Conservation (phyloP, 495 filamentous ascomycete genomes). For the Aspergillus incahuasiensis region DNA sequence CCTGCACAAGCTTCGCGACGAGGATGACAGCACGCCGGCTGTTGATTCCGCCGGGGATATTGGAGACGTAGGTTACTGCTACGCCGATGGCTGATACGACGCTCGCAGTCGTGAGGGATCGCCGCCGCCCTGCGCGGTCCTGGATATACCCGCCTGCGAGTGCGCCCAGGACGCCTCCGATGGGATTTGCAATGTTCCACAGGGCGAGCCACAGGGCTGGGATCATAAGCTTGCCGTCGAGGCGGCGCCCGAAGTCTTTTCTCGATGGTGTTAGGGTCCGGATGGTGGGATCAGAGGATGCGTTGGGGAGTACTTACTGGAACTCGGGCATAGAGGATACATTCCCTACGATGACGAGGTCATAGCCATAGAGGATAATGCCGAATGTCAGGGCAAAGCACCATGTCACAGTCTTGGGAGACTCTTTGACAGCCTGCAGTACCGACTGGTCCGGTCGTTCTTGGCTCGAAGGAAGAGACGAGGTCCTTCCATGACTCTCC, state of each 20-base stretch:
- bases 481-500: neutral
- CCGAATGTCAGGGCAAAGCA: constrained; percentile 29
- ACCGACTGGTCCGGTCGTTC: neutral
- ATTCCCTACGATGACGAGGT: constrained; percentile 44
- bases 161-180: constrained; percentile 41
- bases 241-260: constrained; percentile 29
- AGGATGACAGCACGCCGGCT: constrained; percentile 30
- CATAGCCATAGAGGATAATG: constrained; percentile 46
- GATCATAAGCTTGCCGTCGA: constrained; percentile 37
- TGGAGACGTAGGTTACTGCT: constrained; percentile 31
- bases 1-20: constrained; percentile 34
- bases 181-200: constrained; percentile 37
- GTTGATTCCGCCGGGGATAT: constrained; percentile 24
- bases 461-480: neutral
- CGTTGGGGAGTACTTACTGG: constrained; percentile 20
- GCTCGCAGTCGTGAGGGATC: constrained; percentile 29
- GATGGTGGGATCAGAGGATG: neutral
- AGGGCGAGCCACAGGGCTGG: constrained; percentile 44
- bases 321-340: constrained; percentile 44
- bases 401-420: constrained; percentile 24
- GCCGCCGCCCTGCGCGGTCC: constrained; percentile 38
- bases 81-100: constrained; percentile 37
- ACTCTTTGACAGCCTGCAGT: constrained; percentile 3
- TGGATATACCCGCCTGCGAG: constrained; percentile 35
- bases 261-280: constrained; percentile 20